A percentile compares a stretch with the other conserved stretches of the same genome.
Evolutionary conservation across 192 early-diverging fungal species (phyloP).

Genomic region (Globomyces pollinis-pini): DNA sequence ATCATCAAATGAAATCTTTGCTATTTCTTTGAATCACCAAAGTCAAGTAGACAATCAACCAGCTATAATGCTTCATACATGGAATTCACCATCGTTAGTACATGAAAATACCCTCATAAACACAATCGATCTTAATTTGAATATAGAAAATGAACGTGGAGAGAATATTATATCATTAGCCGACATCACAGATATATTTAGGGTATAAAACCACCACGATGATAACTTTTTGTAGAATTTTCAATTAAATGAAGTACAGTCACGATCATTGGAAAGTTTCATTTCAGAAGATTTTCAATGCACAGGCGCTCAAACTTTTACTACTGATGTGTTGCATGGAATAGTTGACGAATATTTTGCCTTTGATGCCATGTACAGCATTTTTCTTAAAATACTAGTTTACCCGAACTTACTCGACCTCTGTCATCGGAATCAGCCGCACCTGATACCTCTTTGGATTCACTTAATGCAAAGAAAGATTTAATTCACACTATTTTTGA

Average conservation of each 20-base stretch:
- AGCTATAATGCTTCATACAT: background rate
- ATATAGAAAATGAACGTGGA: background rate
- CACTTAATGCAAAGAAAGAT: background rate
- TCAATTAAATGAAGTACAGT: too few relatives aligned
- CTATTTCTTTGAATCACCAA: background rate
- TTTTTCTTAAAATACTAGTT: background rate
- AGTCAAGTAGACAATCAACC: background rate
- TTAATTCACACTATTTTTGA: slow-evolving; percentile 24
- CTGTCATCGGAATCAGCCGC: too few relatives aligned
- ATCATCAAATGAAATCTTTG: slow-evolving; percentile 1
- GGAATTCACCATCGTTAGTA: background rate
- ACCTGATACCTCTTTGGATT: too few relatives aligned
- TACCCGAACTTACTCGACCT: background rate
- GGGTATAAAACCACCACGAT: too few relatives aligned
- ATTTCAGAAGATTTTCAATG: background rate
- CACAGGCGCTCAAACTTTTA: background rate
- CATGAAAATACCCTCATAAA: too few relatives aligned
- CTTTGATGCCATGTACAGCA: background rate
- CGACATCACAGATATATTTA: background rate
- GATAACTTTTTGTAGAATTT: too few relatives aligned
- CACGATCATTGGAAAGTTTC: background rate
- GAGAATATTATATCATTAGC: background rate
- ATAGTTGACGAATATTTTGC: background rate
- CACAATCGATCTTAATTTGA: too few relatives aligned
- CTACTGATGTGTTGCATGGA: background rate